Evolutionary conservation across 352 stramenopile species (phyloP).

Genomic region (Ophiocytium majus): DNA sequence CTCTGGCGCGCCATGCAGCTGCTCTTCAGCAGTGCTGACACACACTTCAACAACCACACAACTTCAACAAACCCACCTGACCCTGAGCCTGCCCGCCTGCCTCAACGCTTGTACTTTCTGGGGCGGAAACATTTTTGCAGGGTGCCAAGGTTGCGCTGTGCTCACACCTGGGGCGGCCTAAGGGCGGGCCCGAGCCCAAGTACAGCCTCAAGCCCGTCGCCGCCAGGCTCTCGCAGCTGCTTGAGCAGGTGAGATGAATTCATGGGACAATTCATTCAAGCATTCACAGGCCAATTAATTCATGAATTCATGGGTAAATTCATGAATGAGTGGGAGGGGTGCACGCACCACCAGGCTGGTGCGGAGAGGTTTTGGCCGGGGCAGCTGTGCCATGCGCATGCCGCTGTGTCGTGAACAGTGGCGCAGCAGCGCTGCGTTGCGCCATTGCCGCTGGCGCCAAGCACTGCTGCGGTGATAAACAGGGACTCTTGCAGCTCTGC

Average conservation of each 20-base stretch:
- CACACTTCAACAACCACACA: too few relatives aligned
- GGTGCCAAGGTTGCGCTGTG: constrained; percentile 76
- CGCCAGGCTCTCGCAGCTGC: constrained; percentile 82
- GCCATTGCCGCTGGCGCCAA: too few relatives aligned
- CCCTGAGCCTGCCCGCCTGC: too few relatives aligned
- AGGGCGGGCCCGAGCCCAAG: constrained; percentile 85
- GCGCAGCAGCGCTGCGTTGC: too few relatives aligned
- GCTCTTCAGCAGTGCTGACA: too few relatives aligned
- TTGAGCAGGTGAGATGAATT: constrained; percentile 73
- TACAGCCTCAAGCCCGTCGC: constrained; percentile 93
- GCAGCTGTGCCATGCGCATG: neutral
- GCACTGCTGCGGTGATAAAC: too few relatives aligned
- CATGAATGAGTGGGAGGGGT: neutral
- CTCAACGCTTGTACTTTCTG: too few relatives aligned
- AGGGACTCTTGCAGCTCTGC: too few relatives aligned
- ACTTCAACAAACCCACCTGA: too few relatives aligned
- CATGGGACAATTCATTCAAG: neutral
- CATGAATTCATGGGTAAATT: too few relatives aligned
- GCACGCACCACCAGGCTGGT: neutral
- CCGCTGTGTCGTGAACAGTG: neutral
- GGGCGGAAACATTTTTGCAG: too few relatives aligned
- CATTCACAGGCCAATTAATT: neutral
- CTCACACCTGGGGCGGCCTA: constrained; percentile 96
- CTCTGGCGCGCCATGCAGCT: too few relatives aligned
- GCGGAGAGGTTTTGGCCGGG: neutral